A percentile compares a stretch with the other conserved stretches of the same genome.
Evolutionary conservation across 1,139 yeast species (phyloP).

Genomic region (Saccharomyces hybrid): DNA sequence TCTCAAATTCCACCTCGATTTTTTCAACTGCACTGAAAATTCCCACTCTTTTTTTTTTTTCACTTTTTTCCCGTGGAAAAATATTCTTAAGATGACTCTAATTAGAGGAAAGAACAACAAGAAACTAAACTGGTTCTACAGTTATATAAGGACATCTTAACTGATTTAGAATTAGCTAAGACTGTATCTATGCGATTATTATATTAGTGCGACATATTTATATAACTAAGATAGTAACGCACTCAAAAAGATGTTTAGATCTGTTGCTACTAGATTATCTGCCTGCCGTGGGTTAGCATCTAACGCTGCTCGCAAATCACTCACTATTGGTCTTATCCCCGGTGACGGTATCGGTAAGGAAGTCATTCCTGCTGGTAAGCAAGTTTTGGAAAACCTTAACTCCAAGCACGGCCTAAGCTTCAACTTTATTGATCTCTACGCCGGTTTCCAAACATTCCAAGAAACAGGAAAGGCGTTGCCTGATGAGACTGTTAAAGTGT

Average conservation of each 20-base stretch:
- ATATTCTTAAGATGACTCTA: not conserved
- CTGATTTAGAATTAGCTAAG: not conserved
- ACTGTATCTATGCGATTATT: not conserved
- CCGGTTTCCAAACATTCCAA: conserved; percentile 90
- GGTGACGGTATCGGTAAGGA: not conserved
- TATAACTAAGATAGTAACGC: not conserved
- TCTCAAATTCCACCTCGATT: not conserved
- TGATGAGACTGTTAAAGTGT: conserved; percentile 75
- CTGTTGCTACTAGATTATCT: conserved; percentile 17
- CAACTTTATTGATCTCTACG: conserved; percentile 79
- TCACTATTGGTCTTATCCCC: conserved; percentile 47
- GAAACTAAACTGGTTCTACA: not conserved
- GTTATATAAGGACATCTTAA: not conserved
- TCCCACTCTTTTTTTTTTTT: not conserved
- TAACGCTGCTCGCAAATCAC: conserved; percentile 18
- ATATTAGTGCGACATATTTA: not conserved
- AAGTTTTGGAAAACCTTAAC: conserved; percentile 76
- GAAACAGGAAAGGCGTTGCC: conserved; percentile 93
- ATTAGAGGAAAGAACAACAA: not conserved
- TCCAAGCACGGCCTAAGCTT: conserved; percentile 66
- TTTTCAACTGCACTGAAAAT: not conserved
- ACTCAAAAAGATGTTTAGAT: conserved; percentile 21
- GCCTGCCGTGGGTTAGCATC: conserved; percentile 21
- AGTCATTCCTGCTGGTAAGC: conserved; percentile 60
- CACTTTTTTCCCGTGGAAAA: not conserved